phyloP scores from a whole-genome alignment of 2,329 filamentous ascomycete genomes.

The Ambrosiella beaveri region DNA sequence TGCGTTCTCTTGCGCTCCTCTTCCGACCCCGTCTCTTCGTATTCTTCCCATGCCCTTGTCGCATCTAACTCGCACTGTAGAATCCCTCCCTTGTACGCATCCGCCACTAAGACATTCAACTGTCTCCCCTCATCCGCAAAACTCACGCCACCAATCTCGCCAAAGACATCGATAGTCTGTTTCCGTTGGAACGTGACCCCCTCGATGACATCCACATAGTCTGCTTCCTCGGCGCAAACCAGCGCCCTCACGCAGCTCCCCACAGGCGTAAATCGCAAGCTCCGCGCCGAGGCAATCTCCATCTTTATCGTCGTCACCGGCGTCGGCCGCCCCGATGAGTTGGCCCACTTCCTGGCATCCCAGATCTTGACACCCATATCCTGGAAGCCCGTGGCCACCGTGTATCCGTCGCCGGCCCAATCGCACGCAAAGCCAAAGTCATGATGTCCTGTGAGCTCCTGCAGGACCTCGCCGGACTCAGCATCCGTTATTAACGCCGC shows the following conservation, averaged over 20 bases:
- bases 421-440: constrained; percentile 64
- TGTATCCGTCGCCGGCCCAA: constrained; percentile 63
- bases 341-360: constrained; percentile 54
- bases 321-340: constrained; percentile 29
- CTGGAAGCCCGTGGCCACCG: constrained; percentile 60
- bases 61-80: constrained; percentile 38
- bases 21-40: not conserved
- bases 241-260: constrained; percentile 51
- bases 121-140: constrained; percentile 51
- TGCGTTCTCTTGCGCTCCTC: not conserved
- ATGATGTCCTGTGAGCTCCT: constrained; percentile 43
- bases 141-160: constrained; percentile 52
- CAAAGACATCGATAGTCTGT: constrained; percentile 58
- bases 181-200: constrained; percentile 44
- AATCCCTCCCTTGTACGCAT: constrained; percentile 48
- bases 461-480: constrained; percentile 41
- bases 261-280: constrained; percentile 52
- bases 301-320: constrained; percentile 40
- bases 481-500: constrained; percentile 52
- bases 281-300: constrained; percentile 52
- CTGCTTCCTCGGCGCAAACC: constrained; percentile 58
- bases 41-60: not conserved
- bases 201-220: constrained; percentile 55
- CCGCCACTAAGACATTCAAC: constrained; percentile 51
- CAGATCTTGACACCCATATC: constrained; percentile 58